Base-by-base conservation (phyloP, 2,329 filamentous ascomycete genomes). In the Coleophoma cylindrospora region DNA sequence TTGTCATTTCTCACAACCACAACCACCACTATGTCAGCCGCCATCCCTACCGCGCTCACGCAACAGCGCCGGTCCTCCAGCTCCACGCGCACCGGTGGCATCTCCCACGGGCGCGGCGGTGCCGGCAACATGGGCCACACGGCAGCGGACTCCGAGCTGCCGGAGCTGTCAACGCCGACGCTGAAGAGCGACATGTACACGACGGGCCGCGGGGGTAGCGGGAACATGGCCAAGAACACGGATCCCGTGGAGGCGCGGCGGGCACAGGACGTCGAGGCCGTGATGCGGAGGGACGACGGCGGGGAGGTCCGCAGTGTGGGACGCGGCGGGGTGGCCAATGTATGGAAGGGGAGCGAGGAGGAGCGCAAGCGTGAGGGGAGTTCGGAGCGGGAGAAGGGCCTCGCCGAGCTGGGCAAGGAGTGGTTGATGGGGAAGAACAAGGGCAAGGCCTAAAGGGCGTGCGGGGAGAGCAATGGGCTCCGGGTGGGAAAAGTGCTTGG, bases 151-250 rank as follows among this genome's bases (percentile, higher is more conserved):
- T 59, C 82, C 41, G 69, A 74, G 32, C 72, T 81, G 46, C 71
- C 80, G 56, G 87, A 92, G 63, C 81, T 95, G 55, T 74, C 85
- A 61, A 96, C 91, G 1, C 91, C 91, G 1, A 87, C 82, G 12
- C 81, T 97, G 65, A 96, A 95, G 72, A 80, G 80, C 43, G 73
- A 87, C n/a, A 76, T 89, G 57, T 91, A 92, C 64, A 96, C 91
- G 17, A 96, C 91, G 3, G 91, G 91, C 50, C 87, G 91, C 47
- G 91, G 91, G 50, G 91, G 91, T 54, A 84, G 81, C 4, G 91
- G 91, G 53, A 96, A 95, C 74, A 95, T 96, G 86, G 83, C 87
- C 44, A 74, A 71, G 58, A 84, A 86, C 64, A 82, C 81, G 55
- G 86, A 94, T 60, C 82, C 85, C 3, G 71, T 75, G 40, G 82